Percentiles rank a stretch among this genome's conserved stretches.
phyloP scores from a whole-genome alignment of 352 stramenopile species.

The Plasmopara muralis region DNA sequence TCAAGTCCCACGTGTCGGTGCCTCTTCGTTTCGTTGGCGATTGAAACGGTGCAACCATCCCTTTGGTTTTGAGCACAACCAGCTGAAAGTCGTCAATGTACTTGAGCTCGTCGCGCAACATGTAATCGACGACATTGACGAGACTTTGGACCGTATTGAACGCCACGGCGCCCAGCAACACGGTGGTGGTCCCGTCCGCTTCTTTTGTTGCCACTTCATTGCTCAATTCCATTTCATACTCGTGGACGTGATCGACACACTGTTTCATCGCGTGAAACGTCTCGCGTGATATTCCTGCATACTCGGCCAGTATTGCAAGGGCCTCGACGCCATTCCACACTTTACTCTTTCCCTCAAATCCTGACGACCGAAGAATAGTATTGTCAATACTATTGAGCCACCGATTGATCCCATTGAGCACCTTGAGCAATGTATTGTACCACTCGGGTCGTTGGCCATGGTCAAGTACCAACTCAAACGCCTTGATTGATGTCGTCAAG shows the following conservation, averaged over 20 bases:
- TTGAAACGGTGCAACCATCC: conserved; percentile 11
- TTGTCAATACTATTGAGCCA: conserved; percentile 48
- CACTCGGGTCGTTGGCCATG: conserved; percentile 41
- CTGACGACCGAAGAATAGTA: conserved; percentile 47
- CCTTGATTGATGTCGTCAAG: conserved; percentile 45
- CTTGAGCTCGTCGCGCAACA: conserved; percentile 73
- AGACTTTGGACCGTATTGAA: conserved; percentile 53
- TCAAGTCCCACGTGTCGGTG: conserved; percentile 46
- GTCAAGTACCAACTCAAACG: conserved; percentile 65
- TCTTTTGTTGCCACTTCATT: conserved; percentile 29
- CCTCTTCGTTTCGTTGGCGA: conserved; percentile 24
- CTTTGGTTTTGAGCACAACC: conserved; percentile 32
- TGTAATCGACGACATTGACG: conserved; percentile 69
- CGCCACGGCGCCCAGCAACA: conserved; percentile 45
- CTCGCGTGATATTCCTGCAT: conserved; percentile 40
- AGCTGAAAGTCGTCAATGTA: conserved; percentile 82
- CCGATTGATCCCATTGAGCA: conserved; percentile 54
- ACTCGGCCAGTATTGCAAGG: conserved; percentile 68
- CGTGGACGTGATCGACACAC: conserved; percentile 38
- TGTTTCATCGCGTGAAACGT: conserved; percentile 36
- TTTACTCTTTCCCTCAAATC: conserved; percentile 69
- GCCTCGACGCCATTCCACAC: conserved; percentile 58
- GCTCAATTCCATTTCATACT: conserved; percentile 27
- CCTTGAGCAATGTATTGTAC: conserved; percentile 52
- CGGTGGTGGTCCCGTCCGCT: neutral